Evolutionary conservation across 352 stramenopile genomes (phyloP), one percentile per base, ranked within the genome.

Genomic region (Globisporangium abappressorium): DNA sequence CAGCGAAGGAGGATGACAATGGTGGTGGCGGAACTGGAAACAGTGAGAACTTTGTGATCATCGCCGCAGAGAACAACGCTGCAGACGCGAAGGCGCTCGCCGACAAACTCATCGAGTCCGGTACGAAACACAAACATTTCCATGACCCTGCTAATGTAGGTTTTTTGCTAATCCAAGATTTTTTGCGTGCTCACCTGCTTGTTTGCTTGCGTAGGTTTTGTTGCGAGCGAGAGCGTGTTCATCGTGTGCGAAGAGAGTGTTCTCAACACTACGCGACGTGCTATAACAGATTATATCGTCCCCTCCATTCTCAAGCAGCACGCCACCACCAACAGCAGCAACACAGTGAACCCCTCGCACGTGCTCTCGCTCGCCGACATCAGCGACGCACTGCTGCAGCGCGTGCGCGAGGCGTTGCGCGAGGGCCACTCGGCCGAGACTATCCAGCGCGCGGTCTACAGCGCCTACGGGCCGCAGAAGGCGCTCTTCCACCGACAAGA

Each of bases 311-410:
- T 62, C 56, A 28, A 62, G 56, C 56, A 62, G 6, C 33, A 62
- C 28, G 28, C 28, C 54, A 9, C 9, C 30, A 60, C 8, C 30
- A 62, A 12, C 30, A 61, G 1, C 43, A 59, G 8, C 30, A 60
- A 26, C 46, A 34, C 2, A 0, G 1, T 28, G 26, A 18, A 54
- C 9, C 3, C 47, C 1, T 14, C 43, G 33, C 54, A 30, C 24
- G 46, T 68, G 38, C 64, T 91, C 7, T 93, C 84, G 24, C 47
- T 90, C 12, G 71, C 74, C 2, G 83, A 91, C 59, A 66, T 83
- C 12, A 80, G 69, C 24, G 85, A 93, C 62, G 56, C 70, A 15
- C 74, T 85, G 9, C 66, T 93, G 5, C 80, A 90, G 65, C 64
- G 62, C 2, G 75, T 92, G 24, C 85, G 85, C 53, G 58, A 77